Evolutionary conservation across 1,284 basidiomycete species (phyloP).

Genomic region (Cryptococcus floricola): DNA sequence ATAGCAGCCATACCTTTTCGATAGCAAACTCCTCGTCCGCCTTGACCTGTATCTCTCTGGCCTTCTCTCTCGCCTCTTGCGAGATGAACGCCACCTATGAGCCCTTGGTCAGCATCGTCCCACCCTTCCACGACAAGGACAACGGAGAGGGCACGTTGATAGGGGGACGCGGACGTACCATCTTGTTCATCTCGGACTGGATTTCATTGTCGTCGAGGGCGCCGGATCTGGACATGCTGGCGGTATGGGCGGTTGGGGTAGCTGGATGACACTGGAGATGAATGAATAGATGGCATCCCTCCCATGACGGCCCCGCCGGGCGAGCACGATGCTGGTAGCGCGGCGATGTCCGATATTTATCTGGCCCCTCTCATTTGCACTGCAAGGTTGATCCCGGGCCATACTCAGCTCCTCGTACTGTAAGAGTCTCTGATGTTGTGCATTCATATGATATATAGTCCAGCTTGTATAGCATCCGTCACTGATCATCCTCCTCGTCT

Average conservation of each 20-base stretch:
- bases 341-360: background rate
- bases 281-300: background rate
- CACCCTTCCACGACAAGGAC: slow-evolving; percentile 2
- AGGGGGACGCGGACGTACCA: slow-evolving; percentile 58
- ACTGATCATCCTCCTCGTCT: background rate
- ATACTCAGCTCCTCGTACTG: too few relatives aligned
- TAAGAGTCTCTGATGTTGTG: too few relatives aligned
- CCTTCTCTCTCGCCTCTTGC: slow-evolving; percentile 93
- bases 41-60: slow-evolving; percentile 91
- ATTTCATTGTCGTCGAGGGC: slow-evolving; percentile 96
- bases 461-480: background rate
- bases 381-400: too few relatives aligned
- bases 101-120: slow-evolving; percentile 4
- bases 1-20: slow-evolving; percentile 66
- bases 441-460: too few relatives aligned
- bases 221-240: slow-evolving; percentile 49
- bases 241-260: background rate
- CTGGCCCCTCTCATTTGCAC: too few relatives aligned
- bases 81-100: slow-evolving; percentile 90
- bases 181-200: slow-evolving; percentile 96
- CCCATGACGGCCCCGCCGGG: too few relatives aligned
- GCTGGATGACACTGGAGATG: background rate
- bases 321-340: background rate
- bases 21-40: slow-evolving; percentile 94
- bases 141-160: slow-evolving; percentile 1